phyloP scores from a whole-genome alignment of 768 basidiomycete species.

The Tulasnella sp. region DNA sequence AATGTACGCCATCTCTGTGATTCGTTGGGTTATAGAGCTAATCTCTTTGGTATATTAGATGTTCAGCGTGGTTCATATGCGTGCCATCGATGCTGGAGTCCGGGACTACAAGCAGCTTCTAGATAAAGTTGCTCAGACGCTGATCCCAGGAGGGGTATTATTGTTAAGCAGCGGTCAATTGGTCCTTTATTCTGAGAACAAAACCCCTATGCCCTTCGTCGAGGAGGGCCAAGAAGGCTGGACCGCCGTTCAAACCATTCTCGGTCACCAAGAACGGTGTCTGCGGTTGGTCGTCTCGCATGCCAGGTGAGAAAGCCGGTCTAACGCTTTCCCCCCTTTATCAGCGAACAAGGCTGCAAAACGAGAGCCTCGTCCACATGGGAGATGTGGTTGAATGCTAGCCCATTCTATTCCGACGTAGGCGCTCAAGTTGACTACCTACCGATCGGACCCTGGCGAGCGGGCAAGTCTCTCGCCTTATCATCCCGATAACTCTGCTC shows the following conservation, averaged over 20 bases:
- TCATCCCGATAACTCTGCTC: too few relatives aligned
- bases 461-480: too few relatives aligned
- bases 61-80: conserved; percentile 7
- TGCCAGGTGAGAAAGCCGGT: too few relatives aligned
- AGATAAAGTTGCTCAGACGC: not conserved
- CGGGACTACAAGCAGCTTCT: conserved; percentile 1
- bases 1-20: not conserved
- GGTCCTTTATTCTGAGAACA: not conserved
- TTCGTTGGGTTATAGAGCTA: not conserved
- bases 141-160: not conserved
- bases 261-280: too few relatives aligned
- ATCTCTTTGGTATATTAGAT: not conserved
- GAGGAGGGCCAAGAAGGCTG: conserved; percentile 12
- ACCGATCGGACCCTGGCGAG: too few relatives aligned
- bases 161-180: not conserved
- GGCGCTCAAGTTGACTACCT: too few relatives aligned
- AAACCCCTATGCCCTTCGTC: not conserved
- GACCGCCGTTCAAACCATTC: not conserved
- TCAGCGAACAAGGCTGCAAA: too few relatives aligned
- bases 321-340: too few relatives aligned
- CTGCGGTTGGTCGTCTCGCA: too few relatives aligned
- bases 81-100: not conserved
- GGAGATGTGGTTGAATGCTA: too few relatives aligned
- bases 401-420: too few relatives aligned
- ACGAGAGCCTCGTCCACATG: too few relatives aligned